These are phyloP conservation scores for Golovinomyces cichoracearum DNA, from an alignment of 2,329 filamentous ascomycete species.

Conservation along the genomic window DNA sequence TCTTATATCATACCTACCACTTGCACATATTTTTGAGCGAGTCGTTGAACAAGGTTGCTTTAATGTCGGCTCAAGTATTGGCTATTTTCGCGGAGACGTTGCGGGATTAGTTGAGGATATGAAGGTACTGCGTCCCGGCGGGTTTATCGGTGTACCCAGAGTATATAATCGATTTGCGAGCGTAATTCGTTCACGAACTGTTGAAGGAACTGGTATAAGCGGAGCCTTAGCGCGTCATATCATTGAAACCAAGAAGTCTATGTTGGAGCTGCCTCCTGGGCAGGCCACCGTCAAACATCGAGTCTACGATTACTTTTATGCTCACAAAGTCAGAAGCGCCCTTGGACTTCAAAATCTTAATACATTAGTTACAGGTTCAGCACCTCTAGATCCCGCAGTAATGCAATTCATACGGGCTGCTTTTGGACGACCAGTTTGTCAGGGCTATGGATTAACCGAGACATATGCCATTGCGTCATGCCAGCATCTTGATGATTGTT, in stretches of 20 bases:
- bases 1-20: slow-evolving; percentile 64
- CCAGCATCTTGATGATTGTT: slow-evolving; percentile 46
- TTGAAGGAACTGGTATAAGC: slow-evolving; percentile 54
- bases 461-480: slow-evolving; percentile 54
- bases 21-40: slow-evolving; percentile 84
- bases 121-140: slow-evolving; percentile 60
- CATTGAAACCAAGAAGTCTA: slow-evolving; percentile 54
- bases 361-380: slow-evolving; percentile 65
- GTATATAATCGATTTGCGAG: slow-evolving; percentile 76
- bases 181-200: slow-evolving; percentile 52
- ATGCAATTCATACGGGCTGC: slow-evolving; percentile 72
- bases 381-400: slow-evolving; percentile 66
- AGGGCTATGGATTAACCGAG: slow-evolving; percentile 88
- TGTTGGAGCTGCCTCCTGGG: slow-evolving; percentile 42
- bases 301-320: slow-evolving; percentile 70
- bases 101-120: slow-evolving; percentile 68
- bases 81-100: slow-evolving; percentile 87
- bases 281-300: slow-evolving; percentile 57
- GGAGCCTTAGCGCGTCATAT: slow-evolving; percentile 60
- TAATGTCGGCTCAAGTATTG: slow-evolving; percentile 46
- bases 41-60: slow-evolving; percentile 54
- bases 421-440: slow-evolving; percentile 51
- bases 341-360: slow-evolving; percentile 51
- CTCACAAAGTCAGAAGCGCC: slow-evolving; percentile 58
- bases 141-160: slow-evolving; percentile 69